Conservation (phyloP, 306 rosid species). For the Amphicarpaea edgeworthii region DNA sequence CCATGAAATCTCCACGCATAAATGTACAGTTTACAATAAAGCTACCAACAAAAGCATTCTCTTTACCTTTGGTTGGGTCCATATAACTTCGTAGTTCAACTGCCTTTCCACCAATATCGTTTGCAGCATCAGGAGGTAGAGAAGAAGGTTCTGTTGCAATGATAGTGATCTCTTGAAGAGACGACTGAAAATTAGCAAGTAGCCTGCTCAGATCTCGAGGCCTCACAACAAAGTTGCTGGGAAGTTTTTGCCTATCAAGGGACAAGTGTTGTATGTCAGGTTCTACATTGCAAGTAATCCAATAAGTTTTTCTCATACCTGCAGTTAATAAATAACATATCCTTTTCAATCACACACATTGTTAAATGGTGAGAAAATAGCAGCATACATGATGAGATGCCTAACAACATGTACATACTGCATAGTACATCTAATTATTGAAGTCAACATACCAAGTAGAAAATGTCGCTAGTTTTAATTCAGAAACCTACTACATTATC, state of each 20-base stretch:
- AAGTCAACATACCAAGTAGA: constrained; percentile 10
- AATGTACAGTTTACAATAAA: constrained; percentile 36
- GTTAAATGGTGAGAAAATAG: constrained; percentile 31
- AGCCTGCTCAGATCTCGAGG: constrained; percentile 90
- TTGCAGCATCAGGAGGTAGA: constrained; percentile 71
- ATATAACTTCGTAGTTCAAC: constrained; percentile 91
- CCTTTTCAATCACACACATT: constrained; percentile 2
- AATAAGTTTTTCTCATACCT: constrained; percentile 87
- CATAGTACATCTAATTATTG: constrained; percentile 16
- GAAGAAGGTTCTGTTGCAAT: constrained; percentile 89
- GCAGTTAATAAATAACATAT: constrained; percentile 44
- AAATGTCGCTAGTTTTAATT: constrained; percentile 15
- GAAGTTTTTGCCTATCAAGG: constrained; percentile 81
- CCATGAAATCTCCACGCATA: constrained; percentile 40
- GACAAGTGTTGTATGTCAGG: constrained; percentile 89
- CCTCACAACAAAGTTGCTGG: constrained; percentile 82
- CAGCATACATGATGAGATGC: constrained; percentile 13
- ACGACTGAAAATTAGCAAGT: constrained; percentile 89
- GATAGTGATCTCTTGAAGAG: constrained; percentile 93
- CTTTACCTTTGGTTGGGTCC: constrained; percentile 91
- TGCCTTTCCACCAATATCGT: constrained; percentile 92
- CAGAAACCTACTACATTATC: constrained; percentile 1
- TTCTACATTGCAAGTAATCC: constrained; percentile 92
- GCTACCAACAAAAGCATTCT: constrained; percentile 25
- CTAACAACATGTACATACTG: constrained; percentile 26